Evolutionary conservation across 768 basidiomycete genomes (phyloP), one percentile per base, ranked within the genome.

Genomic region (Leccinum variicolor): DNA sequence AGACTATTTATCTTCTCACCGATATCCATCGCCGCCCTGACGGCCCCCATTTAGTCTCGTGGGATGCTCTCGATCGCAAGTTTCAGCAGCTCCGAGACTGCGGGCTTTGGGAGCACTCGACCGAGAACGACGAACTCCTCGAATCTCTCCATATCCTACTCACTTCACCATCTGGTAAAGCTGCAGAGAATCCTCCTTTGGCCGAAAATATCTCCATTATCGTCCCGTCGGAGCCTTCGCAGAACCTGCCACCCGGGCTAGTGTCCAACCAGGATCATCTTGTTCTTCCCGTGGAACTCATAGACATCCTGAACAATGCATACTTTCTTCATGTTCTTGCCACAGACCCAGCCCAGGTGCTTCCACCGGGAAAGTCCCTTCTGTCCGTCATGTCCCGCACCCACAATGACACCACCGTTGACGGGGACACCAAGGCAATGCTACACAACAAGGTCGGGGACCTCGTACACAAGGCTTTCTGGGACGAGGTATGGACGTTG

Each of bases 301-400:
- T 84, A 13, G 75, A 84, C 33, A 61, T 76, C 36, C 71, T 89
- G 50, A 81, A 88, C 60, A 77, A 86, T 57, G 76, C 81, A 0
- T 85, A 84, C 66, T 85, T 87, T 61, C 77, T 90, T 9, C 86
- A 89, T 65, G 61, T 82, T n/a, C 81, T 91, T 11, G 83, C 84
- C 4, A 85, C 80, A 3, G 81, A 89, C 43, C 82, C 86, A 6
- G 64, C 74, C 0, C 78, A 75, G 47, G 78, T 87, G 8, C 72
- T 90, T n/a, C 86, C 89, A 3, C 81, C 84, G 1, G 86, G 85
- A 52, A 91, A 91, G 69, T 87, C 87, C 1, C 73, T 90, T 4
- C 70, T 90, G 4, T 87, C 89, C 8, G 79, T 85, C 74, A 74
- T 90, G 68, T 73, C 78, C 19, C 63, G 64, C 17, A 58, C 73